Evolutionary conservation across 345 rosid species (phyloP), one percentile per base, ranked within the genome.

Genomic region (Laguncularia racemosa): DNA sequence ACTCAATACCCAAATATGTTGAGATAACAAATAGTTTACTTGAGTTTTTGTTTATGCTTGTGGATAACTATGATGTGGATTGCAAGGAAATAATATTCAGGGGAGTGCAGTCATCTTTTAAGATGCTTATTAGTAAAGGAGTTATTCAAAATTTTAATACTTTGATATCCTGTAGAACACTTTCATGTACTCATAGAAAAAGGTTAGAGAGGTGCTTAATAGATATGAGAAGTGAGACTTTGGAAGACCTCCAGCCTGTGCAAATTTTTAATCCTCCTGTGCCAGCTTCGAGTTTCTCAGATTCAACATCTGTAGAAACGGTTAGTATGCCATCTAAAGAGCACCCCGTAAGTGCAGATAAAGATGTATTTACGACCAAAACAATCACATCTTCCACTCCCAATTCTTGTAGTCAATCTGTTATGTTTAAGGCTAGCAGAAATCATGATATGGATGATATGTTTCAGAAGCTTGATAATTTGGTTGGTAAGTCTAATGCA

Each of bases 21-120:
- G 84, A 70, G 52, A 76, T 89, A 20, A 84, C 96, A 48, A 72
- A 66, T 60, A 64, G 81, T 28, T 88, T 89, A 50, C 86, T 92
- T 48, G 98, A 88, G 12, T 86, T 78, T 67, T 75, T 92, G 73
- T 71, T 89, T 56, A 84, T 83, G 53, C 81, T 92, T 20, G 78
- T 64, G 47, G 95, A 92, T 20, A 80, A 77, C 63, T 84, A 78
- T 61, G 95, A 89, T 44, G 17, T 68, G 48, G 79, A 78, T 38
- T 78, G 16, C 12, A 65, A 58, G 38, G 71, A 76, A 65, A 47
- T 80, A 21, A 69, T 84, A 55, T 14, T 26, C 10, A 76, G 63
- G 58, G 83, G 98, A 54, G 74, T 92, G 7, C 69, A 78, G 16
- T 69, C 83, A 49, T 81, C 95, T 44, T 82, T 89, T 52, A 64